Percentiles rank a stretch among this genome's conserved stretches.
These are phyloP conservation scores for Phytophthora tubulina DNA, from an alignment of 352 stramenopile species.

Conservation along the genomic window DNA sequence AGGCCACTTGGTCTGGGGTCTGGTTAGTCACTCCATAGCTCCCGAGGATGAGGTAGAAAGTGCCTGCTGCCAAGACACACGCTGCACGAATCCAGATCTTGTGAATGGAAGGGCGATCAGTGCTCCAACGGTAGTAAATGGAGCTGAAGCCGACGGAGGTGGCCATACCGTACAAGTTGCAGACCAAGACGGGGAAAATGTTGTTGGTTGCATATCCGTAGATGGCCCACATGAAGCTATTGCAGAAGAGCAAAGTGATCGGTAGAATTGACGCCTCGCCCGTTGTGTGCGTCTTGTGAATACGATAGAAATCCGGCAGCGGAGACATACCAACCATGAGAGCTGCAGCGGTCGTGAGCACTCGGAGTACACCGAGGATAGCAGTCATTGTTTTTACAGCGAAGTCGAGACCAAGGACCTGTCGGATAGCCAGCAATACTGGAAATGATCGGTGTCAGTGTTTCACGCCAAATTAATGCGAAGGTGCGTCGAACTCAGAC, in stretches of 20 bases:
- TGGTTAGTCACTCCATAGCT: slow-evolving; percentile 41
- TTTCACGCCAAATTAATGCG: background rate
- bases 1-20: slow-evolving; percentile 31
- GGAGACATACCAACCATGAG: slow-evolving; percentile 47
- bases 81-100: slow-evolving; percentile 33
- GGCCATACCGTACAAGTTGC: slow-evolving; percentile 38
- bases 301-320: slow-evolving; percentile 44
- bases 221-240: slow-evolving; percentile 52
- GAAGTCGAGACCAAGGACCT: background rate
- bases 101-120: slow-evolving; percentile 32
- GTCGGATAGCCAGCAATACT: slow-evolving; percentile 20
- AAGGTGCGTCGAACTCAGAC: slow-evolving; percentile 15
- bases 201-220: slow-evolving; percentile 51
- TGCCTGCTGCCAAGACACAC: slow-evolving; percentile 19
- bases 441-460: slow-evolving; percentile 24
- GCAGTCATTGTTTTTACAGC: slow-evolving; percentile 15
- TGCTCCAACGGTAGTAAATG: slow-evolving; percentile 45
- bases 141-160: slow-evolving; percentile 39
- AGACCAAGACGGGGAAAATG: slow-evolving; percentile 44
- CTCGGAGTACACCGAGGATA: slow-evolving; percentile 32
- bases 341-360: slow-evolving; percentile 41
- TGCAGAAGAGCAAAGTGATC: slow-evolving; percentile 44
- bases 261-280: slow-evolving; percentile 46
- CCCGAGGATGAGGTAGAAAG: slow-evolving; percentile 43
- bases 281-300: slow-evolving; percentile 41